These are phyloP conservation scores for Macrotyloma uniflorum DNA, from an alignment of 306 rosid species.

Conservation along the genomic window DNA sequence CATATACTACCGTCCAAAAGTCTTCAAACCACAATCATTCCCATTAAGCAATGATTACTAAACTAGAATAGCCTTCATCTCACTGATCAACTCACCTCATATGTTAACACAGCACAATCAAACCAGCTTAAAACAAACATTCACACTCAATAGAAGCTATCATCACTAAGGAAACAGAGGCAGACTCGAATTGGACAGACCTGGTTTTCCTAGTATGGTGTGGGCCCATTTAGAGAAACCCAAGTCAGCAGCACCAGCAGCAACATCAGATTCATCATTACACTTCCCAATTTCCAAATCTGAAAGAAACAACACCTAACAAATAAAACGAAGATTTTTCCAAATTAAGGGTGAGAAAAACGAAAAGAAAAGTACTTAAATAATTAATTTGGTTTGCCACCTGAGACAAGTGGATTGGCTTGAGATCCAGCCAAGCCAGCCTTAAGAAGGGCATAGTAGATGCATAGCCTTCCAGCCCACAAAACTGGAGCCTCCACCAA, in stretches of 20 bases:
- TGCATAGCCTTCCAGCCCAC: constrained; percentile 86
- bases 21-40: not conserved
- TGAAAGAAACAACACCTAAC: constrained; percentile 38
- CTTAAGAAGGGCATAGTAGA: constrained; percentile 85
- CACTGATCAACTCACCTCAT: not conserved
- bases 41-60: not conserved
- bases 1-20: not conserved
- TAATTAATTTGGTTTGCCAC: constrained; percentile 26
- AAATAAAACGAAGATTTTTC: not conserved
- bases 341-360: not conserved
- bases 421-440: constrained; percentile 92
- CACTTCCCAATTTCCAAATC: constrained; percentile 60
- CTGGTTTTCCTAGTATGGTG: constrained; percentile 76
- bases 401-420: constrained; percentile 78
- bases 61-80: not conserved
- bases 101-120: not conserved
- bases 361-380: not conserved
- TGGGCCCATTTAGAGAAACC: constrained; percentile 93
- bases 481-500: constrained; percentile 78
- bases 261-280: constrained; percentile 41
- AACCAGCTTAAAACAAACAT: not conserved
- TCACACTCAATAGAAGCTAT: not conserved
- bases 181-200: constrained; percentile 38
- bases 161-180: not conserved
- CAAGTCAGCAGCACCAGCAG: constrained; percentile 54